phyloP scores from a whole-genome alignment of 164 flowering plant genomes.

The Platanus orientalis region DNA sequence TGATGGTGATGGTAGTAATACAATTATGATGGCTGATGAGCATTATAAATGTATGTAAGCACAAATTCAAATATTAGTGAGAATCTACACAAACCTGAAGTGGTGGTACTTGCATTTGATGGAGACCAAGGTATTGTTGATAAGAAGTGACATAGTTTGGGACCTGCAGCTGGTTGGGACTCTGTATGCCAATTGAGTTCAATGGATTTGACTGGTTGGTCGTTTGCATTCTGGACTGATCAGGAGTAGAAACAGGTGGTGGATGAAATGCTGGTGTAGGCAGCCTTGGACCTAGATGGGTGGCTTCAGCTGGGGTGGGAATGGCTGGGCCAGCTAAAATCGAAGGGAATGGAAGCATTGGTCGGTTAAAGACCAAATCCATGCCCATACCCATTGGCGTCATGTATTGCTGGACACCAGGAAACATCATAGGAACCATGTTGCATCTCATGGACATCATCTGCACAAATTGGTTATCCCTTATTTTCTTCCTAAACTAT shows the following conservation, averaged over 20 bases:
- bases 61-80: no score
- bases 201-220: conserved; percentile 33
- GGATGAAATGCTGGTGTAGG: conserved; percentile 55
- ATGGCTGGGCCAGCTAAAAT: conserved; percentile 44
- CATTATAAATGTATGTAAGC: no score
- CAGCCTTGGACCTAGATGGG: conserved; percentile 53
- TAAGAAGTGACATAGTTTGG: conserved; percentile 53
- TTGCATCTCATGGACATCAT: conserved; percentile 97
- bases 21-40: no score
- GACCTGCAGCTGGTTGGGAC: conserved; percentile 28
- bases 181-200: conserved; percentile 29
- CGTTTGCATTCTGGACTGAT: conserved; percentile 40
- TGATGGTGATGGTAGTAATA: no score
- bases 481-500: neutral
- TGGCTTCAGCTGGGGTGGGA: conserved; percentile 41
- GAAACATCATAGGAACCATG: conserved; percentile 82
- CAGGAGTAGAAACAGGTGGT: conserved; percentile 40
- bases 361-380: conserved; percentile 62
- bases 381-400: conserved; percentile 46
- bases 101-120: conserved; percentile 41
- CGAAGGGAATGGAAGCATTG: conserved; percentile 61
- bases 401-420: conserved; percentile 79
- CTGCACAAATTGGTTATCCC: conserved; percentile 33
- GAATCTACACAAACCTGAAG: conserved; percentile 39
- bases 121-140: conserved; percentile 54